Conservation (phyloP, 441 rosid species). For the Theobroma grandiflorum region DNA sequence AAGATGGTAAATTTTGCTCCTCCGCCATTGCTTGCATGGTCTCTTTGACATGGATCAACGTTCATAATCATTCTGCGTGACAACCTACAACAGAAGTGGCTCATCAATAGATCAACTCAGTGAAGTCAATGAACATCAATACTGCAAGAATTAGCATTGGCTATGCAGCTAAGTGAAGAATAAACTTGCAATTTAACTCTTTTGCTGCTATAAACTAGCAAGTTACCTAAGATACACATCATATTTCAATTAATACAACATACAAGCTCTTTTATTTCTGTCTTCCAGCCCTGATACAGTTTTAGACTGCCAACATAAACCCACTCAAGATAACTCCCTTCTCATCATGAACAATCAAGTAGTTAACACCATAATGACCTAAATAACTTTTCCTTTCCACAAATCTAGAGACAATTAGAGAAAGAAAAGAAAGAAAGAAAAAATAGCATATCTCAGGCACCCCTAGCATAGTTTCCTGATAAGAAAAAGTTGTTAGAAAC, state of each 20-base stretch:
- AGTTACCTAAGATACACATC: neutral
- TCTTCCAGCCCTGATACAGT: neutral
- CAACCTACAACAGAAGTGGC: constrained; percentile 9
- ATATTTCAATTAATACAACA: constrained; percentile 10
- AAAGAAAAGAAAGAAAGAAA: neutral
- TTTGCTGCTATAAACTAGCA: neutral
- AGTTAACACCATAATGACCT: neutral
- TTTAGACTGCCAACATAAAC: neutral
- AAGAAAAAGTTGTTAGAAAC: neutral
- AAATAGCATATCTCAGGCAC: neutral
- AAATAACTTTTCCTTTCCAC: neutral
- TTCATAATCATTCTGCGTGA: neutral
- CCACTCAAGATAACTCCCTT: neutral
- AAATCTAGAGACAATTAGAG: neutral
- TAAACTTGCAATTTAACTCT: neutral
- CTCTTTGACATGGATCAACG: neutral
- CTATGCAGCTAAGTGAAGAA: constrained; percentile 3
- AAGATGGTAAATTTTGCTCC: constrained; percentile 1
- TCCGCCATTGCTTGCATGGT: neutral
- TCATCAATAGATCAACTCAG: neutral
- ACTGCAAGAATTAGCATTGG: neutral
- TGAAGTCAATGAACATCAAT: neutral
- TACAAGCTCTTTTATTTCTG: neutral
- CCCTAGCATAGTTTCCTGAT: neutral
- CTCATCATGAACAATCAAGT: constrained; percentile 11